Evolutionary conservation across 2,329 filamentous ascomycete species (phyloP), one percentile per base, ranked within the genome.

Genomic region (Ophiocordyceps polyrhachis-furcata): DNA sequence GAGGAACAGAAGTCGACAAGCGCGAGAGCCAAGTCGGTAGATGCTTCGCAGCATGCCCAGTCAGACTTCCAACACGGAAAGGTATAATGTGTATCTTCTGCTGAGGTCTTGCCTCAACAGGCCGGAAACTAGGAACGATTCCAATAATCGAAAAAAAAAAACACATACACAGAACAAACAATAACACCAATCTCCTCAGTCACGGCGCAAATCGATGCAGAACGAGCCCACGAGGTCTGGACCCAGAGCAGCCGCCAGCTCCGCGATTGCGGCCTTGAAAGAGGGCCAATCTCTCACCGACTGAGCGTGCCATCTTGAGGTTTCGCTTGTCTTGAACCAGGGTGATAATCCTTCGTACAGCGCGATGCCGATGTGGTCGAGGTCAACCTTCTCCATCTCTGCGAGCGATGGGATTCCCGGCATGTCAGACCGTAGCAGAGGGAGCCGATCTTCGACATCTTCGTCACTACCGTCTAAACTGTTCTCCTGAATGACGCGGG

Each of bases 171-270:
- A 7, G 12, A 9, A 7, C 5, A 7, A 41, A 8, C 14, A 21
- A 1, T 3, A 8, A 37, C 15, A 37, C 8, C 32, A 37, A n/a
- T n/a, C 32, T 42, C 19, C 13, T 14, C 45, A 35, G 29, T 23
- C 32, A n/a, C 32, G 40, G 15, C 40, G 37, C 37, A 29, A 28
- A 13, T 81, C 72, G 14, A 86, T 59, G 40, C 77, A 73, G 17
- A 83, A 62, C 44, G 69, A 62, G 19, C 59, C 61, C 41, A 75
- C 65, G 43, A 80, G 56, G 40, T 79, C 73, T 1, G 70, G 65
- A 0, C 83, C 83, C 41, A 85, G 58, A 12, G 74, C 73, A 4
- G 81, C 79, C 4, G 78, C 72, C 43, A 86, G 56, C 53, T 86
- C 80, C 1, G 76, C 80, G 47, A 87, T 69, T 32, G 70, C 66